These are phyloP conservation scores for Eutrema salsugineum DNA, from an alignment of 441 rosid genomes.

Conservation along the genomic window DNA sequence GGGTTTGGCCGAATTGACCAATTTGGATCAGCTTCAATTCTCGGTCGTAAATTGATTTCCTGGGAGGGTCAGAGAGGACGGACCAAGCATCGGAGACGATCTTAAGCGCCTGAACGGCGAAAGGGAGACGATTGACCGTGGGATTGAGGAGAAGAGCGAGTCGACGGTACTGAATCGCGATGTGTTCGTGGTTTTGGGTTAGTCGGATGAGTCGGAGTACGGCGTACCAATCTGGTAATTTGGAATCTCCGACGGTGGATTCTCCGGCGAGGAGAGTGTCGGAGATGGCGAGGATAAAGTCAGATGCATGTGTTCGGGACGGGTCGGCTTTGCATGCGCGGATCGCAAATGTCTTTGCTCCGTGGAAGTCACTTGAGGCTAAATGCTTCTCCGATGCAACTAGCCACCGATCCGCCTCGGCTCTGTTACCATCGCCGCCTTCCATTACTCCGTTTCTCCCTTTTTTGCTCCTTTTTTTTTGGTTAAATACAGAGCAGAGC, in stretches of 20 bases:
- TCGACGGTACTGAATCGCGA: slow-evolving; percentile 66
- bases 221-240: slow-evolving; percentile 60
- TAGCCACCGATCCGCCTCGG: slow-evolving; percentile 69
- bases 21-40: slow-evolving; percentile 54
- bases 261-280: slow-evolving; percentile 70
- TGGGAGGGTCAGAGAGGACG: slow-evolving; percentile 53
- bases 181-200: slow-evolving; percentile 46
- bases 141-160: slow-evolving; percentile 62
- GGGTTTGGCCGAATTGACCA: slow-evolving; percentile 21
- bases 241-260: slow-evolving; percentile 26
- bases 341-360: slow-evolving; percentile 65
- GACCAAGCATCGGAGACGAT: slow-evolving; percentile 83
- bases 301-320: slow-evolving; percentile 37
- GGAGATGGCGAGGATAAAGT: slow-evolving; percentile 65
- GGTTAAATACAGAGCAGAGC: background rate
- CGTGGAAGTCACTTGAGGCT: slow-evolving; percentile 62
- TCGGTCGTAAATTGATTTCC: slow-evolving; percentile 59
- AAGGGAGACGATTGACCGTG: slow-evolving; percentile 50
- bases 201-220: slow-evolving; percentile 60
- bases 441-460: slow-evolving; percentile 22
- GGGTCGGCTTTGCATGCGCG: slow-evolving; percentile 68
- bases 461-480: background rate
- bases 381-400: slow-evolving; percentile 68
- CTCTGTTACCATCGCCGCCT: slow-evolving; percentile 27
- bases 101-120: slow-evolving; percentile 66